These are phyloP conservation scores for Ogataea haglerorum DNA, from an alignment of 805 yeast genomes.

Conservation along the genomic window DNA sequence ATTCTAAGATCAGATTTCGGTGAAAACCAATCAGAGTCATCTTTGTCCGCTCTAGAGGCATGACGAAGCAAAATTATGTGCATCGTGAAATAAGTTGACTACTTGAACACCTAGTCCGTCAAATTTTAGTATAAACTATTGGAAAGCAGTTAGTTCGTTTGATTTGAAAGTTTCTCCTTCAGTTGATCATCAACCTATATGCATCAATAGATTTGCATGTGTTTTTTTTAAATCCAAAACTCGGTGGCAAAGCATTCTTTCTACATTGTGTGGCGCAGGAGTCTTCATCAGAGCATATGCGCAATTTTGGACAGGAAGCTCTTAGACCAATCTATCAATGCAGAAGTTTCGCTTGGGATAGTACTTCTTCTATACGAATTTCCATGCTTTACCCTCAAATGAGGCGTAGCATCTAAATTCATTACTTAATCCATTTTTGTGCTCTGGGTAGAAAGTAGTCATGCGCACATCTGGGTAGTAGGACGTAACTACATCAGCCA, in stretches of 20 bases:
- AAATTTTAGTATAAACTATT: too few relatives aligned
- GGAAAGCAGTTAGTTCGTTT: neutral
- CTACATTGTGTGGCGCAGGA: too few relatives aligned
- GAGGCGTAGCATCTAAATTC: slow-evolving; percentile 85
- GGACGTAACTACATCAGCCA: slow-evolving; percentile 57
- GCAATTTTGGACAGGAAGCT: too few relatives aligned
- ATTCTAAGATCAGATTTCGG: neutral
- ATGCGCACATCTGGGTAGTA: slow-evolving; percentile 62
- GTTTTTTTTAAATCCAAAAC: neutral
- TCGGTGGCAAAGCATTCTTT: neutral
- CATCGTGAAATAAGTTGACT: slow-evolving; percentile 17
- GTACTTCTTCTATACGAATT: slow-evolving; percentile 31
- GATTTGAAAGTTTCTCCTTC: neutral
- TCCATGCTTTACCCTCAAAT: slow-evolving; percentile 70
- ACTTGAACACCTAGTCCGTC: too few relatives aligned
- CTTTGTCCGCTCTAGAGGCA: slow-evolving; percentile 32
- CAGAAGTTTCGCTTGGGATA: neutral
- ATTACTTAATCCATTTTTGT: slow-evolving; percentile 79
- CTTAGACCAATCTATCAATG: too few relatives aligned
- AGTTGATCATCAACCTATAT: neutral
- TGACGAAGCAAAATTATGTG: slow-evolving; percentile 34
- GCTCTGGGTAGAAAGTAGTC: slow-evolving; percentile 74
- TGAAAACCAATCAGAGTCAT: neutral
- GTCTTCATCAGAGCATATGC: too few relatives aligned
- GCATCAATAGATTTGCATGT: slow-evolving; percentile 1